These are phyloP conservation scores for Suillus subalutaceus DNA, from an alignment of 768 basidiomycete species.

Conservation along the genomic window DNA sequence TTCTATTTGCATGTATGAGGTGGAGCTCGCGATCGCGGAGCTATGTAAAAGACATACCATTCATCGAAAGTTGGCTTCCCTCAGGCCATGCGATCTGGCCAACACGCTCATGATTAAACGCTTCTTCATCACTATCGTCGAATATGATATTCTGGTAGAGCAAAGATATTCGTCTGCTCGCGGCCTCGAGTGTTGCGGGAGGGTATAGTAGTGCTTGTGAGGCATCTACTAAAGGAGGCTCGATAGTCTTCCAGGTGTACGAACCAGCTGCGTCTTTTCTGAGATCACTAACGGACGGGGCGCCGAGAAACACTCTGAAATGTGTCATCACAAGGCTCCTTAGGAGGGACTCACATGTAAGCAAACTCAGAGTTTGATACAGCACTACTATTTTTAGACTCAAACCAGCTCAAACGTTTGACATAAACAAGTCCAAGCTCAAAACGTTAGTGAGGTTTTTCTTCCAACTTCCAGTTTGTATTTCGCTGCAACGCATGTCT, in stretches of 20 bases:
- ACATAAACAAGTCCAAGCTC: background rate
- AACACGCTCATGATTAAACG: constrained; percentile 21
- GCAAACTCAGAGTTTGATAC: background rate
- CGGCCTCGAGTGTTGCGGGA: constrained; percentile 62
- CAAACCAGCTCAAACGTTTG: background rate
- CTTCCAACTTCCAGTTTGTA: background rate
- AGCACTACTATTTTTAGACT: background rate
- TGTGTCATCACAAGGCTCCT: constrained; percentile 24
- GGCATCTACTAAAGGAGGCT: constrained; percentile 22
- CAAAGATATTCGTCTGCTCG: constrained; percentile 67
- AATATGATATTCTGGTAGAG: constrained; percentile 79
- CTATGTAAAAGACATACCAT: constrained; percentile 8
- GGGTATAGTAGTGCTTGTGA: constrained; percentile 40
- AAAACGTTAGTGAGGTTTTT: background rate
- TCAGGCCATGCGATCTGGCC: constrained; percentile 23
- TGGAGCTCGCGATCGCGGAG: constrained; percentile 3
- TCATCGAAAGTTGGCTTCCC: background rate
- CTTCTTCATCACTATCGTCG: constrained; percentile 44
- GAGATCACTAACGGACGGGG: constrained; percentile 39
- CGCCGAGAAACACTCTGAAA: constrained; percentile 59
- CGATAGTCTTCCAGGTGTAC: constrained; percentile 51
- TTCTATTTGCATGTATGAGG: constrained; percentile 32
- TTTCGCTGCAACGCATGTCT: background rate
- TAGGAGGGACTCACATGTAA: background rate
- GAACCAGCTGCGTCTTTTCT: constrained; percentile 31